Conservation (phyloP, 371 early-diverging fungal species). For the Mucor mucedo region DNA sequence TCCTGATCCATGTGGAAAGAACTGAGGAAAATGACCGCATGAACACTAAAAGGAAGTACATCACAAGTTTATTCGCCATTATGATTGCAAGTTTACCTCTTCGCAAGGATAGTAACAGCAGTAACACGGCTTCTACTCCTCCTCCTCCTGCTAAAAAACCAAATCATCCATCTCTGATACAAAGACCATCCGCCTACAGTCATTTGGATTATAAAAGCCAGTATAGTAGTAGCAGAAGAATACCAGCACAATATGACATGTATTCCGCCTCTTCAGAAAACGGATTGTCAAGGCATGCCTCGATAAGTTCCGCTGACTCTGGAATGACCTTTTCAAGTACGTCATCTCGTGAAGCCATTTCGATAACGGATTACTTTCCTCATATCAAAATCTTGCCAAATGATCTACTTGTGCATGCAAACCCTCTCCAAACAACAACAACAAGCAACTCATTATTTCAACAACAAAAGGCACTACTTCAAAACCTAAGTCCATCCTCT, state of each 20-base stretch:
- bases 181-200: not conserved
- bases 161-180: not conserved
- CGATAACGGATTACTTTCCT: slow-evolving; percentile 22
- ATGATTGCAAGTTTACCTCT: slow-evolving; percentile 31
- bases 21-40: slow-evolving; percentile 22
- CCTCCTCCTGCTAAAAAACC: not conserved
- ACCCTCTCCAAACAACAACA: not conserved
- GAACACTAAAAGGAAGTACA: slow-evolving; percentile 11
- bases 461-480: slow-evolving; percentile 32
- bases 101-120: not conserved
- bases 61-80: slow-evolving; percentile 20
- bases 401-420: slow-evolving; percentile 12
- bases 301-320: slow-evolving; percentile 5
- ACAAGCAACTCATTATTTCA: slow-evolving; percentile 2
- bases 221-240: not conserved
- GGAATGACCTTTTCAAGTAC: not conserved
- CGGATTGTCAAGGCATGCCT: slow-evolving; percentile 8
- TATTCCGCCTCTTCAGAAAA: not conserved
- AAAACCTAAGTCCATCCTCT: slow-evolving; percentile 23
- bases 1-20: slow-evolving; percentile 21
- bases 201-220: not conserved
- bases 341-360: not conserved
- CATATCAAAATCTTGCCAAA: slow-evolving; percentile 10
- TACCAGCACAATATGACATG: not conserved
- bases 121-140: not conserved